Evolutionary conservation across 306 rosid genomes (phyloP), one percentile per base, ranked within the genome.

Genomic region (Dalbergia oliveri): DNA sequence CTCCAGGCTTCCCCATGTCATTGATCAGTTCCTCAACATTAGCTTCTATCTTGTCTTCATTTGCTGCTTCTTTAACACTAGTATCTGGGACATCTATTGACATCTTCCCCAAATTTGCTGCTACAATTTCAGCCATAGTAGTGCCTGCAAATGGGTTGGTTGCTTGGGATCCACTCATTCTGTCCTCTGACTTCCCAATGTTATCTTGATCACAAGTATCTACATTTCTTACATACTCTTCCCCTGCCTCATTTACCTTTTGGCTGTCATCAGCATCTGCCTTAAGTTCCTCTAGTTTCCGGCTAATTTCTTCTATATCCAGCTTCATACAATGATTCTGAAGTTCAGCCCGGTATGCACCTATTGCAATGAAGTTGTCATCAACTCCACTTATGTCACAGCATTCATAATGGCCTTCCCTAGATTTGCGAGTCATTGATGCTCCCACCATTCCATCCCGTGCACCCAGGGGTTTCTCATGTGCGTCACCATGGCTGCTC

Each of bases 271-370:
- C 49, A 41, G 51, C 19, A 83, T 86, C 81, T 41, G 77, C 61
- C 86, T 81, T 80, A 75, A 72, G 73, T 44, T 83, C 91, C 39
- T 58, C 19, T 79, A 91, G 76, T 80, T 82, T 91, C 72, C 45
- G 79, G 67, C 26, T 41, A 74, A 95, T 88, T 79, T 90, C 97
- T 77, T 76, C 88, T 75, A 85, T 84, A 51, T 97, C 97, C 81
- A 79, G 89, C 58, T 78, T 77, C 74, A 80, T 78, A 45, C 89
- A 88, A 72, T 81, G 76, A 39, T 62, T 82, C 76, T 81, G 89
- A 74, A 83, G 76, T 76, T 86, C 88, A 80, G 41, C 68, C 16
- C 63, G 83, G 59, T 91, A 80, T 19, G 82, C 19, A 59, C 76
- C 90, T 77, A 77, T 76, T 19, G 76, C 54, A 59, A 69, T 26